phyloP scores from a whole-genome alignment of 2,329 filamentous ascomycete species.

The Ramichloridium luteum region DNA sequence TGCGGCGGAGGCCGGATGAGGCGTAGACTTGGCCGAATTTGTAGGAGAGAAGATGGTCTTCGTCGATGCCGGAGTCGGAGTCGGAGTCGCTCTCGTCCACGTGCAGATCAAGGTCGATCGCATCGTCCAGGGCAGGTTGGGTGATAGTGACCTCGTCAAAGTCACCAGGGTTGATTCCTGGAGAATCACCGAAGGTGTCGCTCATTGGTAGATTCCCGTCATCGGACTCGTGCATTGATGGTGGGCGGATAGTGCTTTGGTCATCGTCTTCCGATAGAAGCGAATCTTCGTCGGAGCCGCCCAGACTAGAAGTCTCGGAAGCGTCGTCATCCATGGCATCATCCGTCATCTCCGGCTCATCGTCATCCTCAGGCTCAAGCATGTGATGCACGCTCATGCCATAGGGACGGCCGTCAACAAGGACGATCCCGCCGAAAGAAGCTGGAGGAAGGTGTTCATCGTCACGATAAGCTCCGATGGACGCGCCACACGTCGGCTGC shows the following conservation, averaged over 20 bases:
- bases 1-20: slow-evolving; percentile 72
- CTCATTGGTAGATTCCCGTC: slow-evolving; percentile 8
- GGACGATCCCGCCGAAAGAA: slow-evolving; percentile 75
- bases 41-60: slow-evolving; percentile 70
- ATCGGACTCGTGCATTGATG: slow-evolving; percentile 17
- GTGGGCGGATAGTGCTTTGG: slow-evolving; percentile 23
- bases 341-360: slow-evolving; percentile 35
- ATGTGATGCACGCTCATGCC: slow-evolving; percentile 97
- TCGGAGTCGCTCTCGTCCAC: slow-evolving; percentile 73
- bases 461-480: slow-evolving; percentile 81
- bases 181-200: slow-evolving; percentile 50
- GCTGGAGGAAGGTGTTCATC: slow-evolving; percentile 80
- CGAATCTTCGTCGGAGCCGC: slow-evolving; percentile 39
- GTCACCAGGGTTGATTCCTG: slow-evolving; percentile 61
- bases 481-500: slow-evolving; percentile 71
- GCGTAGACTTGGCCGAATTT: slow-evolving; percentile 75
- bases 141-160: slow-evolving; percentile 72
- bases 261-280: slow-evolving; percentile 49
- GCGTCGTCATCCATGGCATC: slow-evolving; percentile 25
- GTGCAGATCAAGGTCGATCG: slow-evolving; percentile 60
- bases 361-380: slow-evolving; percentile 56
- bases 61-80: slow-evolving; percentile 58
- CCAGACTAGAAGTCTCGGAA: slow-evolving; percentile 21
- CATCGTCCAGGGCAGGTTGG: slow-evolving; percentile 69
- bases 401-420: slow-evolving; percentile 72